phyloP scores from a whole-genome alignment of 2,329 filamentous ascomycete genomes.

The Neofusicoccum sp. region DNA sequence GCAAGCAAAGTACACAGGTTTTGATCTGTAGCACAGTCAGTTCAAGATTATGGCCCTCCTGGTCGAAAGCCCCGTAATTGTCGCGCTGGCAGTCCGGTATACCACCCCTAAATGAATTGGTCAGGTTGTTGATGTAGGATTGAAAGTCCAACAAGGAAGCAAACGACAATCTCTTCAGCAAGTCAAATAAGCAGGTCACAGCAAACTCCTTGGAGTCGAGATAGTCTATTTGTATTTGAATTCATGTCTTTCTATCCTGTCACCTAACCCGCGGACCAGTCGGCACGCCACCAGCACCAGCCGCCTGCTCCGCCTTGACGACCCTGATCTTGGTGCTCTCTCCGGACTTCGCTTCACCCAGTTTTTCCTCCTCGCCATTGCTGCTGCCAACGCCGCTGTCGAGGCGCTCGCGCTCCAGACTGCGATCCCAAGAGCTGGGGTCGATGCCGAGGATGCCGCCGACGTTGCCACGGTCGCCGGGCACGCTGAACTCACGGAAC shows the following conservation, averaged over 20 bases:
- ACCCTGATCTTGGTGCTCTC: conserved; percentile 30
- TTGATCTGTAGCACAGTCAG: no score
- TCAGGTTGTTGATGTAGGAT: no score
- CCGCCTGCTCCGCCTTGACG: conserved; percentile 38
- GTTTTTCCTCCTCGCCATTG: conserved; percentile 19
- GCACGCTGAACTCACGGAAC: conserved; percentile 93
- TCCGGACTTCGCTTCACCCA: conserved; percentile 30
- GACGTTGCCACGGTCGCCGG: conserved; percentile 85
- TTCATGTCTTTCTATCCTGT: conserved; percentile 1
- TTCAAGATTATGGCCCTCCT: no score
- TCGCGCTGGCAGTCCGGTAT: no score
- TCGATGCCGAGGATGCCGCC: conserved; percentile 65
- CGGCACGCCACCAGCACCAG: conserved; percentile 29
- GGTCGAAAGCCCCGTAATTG: no score
- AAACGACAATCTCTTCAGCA: no score
- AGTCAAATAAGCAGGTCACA: not conserved
- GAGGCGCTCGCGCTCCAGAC: conserved; percentile 27
- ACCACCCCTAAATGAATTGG: no score
- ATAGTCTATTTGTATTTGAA: conserved; percentile 18
- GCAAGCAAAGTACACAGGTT: no score
- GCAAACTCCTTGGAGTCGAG: not conserved
- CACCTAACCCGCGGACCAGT: conserved; percentile 31
- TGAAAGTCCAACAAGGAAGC: not conserved
- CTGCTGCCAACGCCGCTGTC: conserved; percentile 28
- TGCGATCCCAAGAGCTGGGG: conserved; percentile 58